Evolutionary conservation across 495 filamentous ascomycete species (phyloP).

Genomic region (Hyaloscypha finlandica): DNA sequence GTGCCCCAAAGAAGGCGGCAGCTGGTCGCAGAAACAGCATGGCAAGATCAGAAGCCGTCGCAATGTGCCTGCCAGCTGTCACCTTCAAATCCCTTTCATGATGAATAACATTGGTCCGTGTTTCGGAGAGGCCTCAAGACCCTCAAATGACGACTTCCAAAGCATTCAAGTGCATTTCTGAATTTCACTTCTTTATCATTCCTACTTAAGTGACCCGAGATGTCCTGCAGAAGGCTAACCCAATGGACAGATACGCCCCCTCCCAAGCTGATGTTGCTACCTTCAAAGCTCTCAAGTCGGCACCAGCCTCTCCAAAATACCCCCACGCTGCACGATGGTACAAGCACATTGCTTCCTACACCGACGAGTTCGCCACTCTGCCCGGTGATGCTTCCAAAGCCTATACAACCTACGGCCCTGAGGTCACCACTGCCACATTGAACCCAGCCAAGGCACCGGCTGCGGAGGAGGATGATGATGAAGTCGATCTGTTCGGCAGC

Average conservation of each 20-base stretch:
- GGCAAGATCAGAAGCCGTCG: neutral
- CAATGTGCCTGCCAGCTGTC: neutral
- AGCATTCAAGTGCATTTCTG: conserved; percentile 81
- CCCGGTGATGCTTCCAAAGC: conserved; percentile 87
- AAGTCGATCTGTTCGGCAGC: conserved; percentile 85
- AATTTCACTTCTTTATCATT: conserved; percentile 42
- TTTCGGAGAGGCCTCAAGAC: conserved; percentile 99
- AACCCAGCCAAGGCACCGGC: conserved; percentile 86
- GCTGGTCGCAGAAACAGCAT: neutral
- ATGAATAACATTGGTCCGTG: conserved; percentile 98
- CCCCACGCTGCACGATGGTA: conserved; percentile 96
- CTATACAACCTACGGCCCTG: conserved; percentile 90
- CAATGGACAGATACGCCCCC: conserved; percentile 64
- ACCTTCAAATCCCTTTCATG: conserved; percentile 48
- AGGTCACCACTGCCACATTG: conserved; percentile 67
- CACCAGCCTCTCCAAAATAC: conserved; percentile 81
- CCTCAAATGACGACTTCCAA: conserved; percentile 81
- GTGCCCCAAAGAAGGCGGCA: neutral
- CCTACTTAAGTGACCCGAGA: conserved; percentile 3
- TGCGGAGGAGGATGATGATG: conserved; percentile 69
- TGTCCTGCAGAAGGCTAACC: conserved; percentile 35
- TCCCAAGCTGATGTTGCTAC: conserved; percentile 94
- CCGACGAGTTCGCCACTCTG: conserved; percentile 87
- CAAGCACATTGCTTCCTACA: conserved; percentile 93
- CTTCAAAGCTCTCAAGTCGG: conserved; percentile 82